phyloP scores from a whole-genome alignment of 2,329 filamentous ascomycete species.

The Cordyceps farinosa region DNA sequence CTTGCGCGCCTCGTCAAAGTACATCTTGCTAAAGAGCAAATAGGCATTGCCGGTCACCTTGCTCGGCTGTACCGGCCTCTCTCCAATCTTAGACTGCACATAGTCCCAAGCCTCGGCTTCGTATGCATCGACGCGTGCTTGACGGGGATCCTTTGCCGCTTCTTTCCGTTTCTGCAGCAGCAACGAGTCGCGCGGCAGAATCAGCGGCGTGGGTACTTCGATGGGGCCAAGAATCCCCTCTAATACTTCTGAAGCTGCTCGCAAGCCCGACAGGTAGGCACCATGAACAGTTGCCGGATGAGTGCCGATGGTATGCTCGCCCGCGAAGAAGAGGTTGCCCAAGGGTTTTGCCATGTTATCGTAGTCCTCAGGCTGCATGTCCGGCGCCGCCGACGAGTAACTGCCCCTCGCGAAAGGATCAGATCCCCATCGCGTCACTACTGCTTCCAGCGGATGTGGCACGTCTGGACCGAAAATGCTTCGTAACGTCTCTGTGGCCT shows the following conservation, averaged over 20 bases:
- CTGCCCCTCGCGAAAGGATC: conserved; percentile 90
- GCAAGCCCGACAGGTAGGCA: conserved; percentile 88
- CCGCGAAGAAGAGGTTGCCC: conserved; percentile 89
- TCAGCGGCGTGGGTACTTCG: conserved; percentile 68
- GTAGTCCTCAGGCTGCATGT: conserved; percentile 83
- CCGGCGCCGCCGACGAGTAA: conserved; percentile 88
- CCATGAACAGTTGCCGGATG: conserved; percentile 97
- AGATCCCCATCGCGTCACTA: conserved; percentile 88
- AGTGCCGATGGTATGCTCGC: conserved; percentile 92
- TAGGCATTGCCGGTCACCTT: conserved; percentile 82
- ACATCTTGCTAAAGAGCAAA: conserved; percentile 78
- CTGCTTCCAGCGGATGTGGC: conserved; percentile 75
- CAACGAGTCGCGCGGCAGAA: conserved; percentile 59
- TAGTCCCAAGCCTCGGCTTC: conserved; percentile 52
- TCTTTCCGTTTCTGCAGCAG: conserved; percentile 55
- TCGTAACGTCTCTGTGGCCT: conserved; percentile 75
- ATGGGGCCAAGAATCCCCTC: conserved; percentile 80
- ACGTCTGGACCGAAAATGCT: conserved; percentile 70
- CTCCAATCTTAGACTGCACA: conserved; percentile 61
- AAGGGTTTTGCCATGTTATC: conserved; percentile 82
- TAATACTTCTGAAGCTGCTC: conserved; percentile 82
- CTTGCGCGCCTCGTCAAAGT: conserved; percentile 60
- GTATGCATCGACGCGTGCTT: conserved; percentile 54
- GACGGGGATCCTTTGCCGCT: conserved; percentile 44
- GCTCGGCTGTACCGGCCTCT: conserved; percentile 66